phyloP scores from a whole-genome alignment of 169 alveolate species.

The Amoebophrya sp. region DNA sequence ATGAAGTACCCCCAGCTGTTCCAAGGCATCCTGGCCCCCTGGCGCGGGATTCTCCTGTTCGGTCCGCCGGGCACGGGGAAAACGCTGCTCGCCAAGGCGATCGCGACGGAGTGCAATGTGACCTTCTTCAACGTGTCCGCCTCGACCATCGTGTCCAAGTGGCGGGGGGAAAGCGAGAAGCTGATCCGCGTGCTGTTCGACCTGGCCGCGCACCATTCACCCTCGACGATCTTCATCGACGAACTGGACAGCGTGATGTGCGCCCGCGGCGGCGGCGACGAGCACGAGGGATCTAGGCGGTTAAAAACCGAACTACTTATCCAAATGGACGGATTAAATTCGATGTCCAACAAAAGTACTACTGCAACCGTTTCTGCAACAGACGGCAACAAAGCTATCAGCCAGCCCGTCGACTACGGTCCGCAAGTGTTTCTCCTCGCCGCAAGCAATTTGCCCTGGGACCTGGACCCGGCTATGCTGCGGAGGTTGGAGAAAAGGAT shows the following conservation, averaged over 20 bases:
- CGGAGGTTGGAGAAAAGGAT: slow-evolving; percentile 86
- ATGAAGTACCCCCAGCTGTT: slow-evolving; percentile 74
- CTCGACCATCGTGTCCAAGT: slow-evolving; percentile 75
- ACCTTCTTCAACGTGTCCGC: slow-evolving; percentile 82
- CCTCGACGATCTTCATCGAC: slow-evolving; percentile 82
- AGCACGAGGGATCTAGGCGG: slow-evolving; percentile 76
- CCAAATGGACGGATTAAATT: slow-evolving; percentile 76
- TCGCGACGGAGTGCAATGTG: slow-evolving; percentile 82
- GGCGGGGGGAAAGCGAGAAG: slow-evolving; percentile 89
- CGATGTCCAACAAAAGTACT: not conserved
- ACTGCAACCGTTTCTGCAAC: not conserved
- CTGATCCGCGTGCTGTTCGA: slow-evolving; percentile 76
- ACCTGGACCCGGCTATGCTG: slow-evolving; percentile 83
- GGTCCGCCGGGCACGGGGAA: slow-evolving; percentile 96
- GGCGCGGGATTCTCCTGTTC: slow-evolving; percentile 83
- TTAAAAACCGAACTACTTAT: slow-evolving; percentile 79
- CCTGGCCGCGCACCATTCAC: slow-evolving; percentile 77
- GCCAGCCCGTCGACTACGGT: not conserved
- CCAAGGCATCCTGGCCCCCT: slow-evolving; percentile 76
- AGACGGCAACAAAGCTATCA: too few relatives aligned
- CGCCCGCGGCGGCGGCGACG: slow-evolving; percentile 64
- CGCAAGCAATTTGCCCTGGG: slow-evolving; percentile 84
- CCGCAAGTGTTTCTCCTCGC: slow-evolving; percentile 56
- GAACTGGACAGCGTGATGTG: slow-evolving; percentile 80
- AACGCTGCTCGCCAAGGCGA: slow-evolving; percentile 87